Percentiles rank a stretch among this genome's conserved stretches.
These are phyloP conservation scores for Aspergillus fischeri DNA, from an alignment of 2,329 filamentous ascomycete species.

Conservation along the genomic window DNA sequence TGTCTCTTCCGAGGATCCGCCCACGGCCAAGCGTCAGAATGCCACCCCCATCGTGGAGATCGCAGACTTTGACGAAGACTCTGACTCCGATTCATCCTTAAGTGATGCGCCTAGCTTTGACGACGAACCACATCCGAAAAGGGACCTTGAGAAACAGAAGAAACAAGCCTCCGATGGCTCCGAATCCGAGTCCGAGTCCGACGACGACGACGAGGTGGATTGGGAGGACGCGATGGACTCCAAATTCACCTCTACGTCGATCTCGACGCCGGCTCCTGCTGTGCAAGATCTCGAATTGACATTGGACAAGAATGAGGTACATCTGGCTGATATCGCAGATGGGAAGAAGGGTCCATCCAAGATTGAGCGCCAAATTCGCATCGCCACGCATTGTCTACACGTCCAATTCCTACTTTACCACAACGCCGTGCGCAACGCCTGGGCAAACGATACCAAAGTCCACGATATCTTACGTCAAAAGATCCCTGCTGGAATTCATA, in stretches of 20 bases:
- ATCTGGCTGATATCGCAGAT: slow-evolving; percentile 57
- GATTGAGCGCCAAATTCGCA: slow-evolving; percentile 72
- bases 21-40: slow-evolving; percentile 34
- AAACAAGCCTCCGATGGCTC: slow-evolving; percentile 29
- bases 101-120: slow-evolving; percentile 41
- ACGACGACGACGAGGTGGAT: slow-evolving; percentile 56
- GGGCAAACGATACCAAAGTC: slow-evolving; percentile 72
- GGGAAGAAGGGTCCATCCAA: slow-evolving; percentile 82
- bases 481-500: slow-evolving; percentile 62
- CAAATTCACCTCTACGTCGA: slow-evolving; percentile 28
- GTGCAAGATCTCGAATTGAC: slow-evolving; percentile 72
- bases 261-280: slow-evolving; percentile 44
- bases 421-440: slow-evolving; percentile 79
- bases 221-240: slow-evolving; percentile 55
- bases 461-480: slow-evolving; percentile 74
- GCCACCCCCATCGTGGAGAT: slow-evolving; percentile 21
- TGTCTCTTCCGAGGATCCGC: slow-evolving; percentile 31
- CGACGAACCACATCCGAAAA: slow-evolving; percentile 51
- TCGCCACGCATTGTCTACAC: slow-evolving; percentile 80
- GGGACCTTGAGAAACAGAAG: slow-evolving; percentile 41
- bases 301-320: slow-evolving; percentile 51
- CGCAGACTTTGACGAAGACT: slow-evolving; percentile 22
- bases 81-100: slow-evolving; percentile 33
- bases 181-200: slow-evolving; percentile 50
- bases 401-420: slow-evolving; percentile 86